Evolutionary conservation across 1,139 yeast species (phyloP), one percentile per base, ranked within the genome.

Genomic region (Suhomyces chickasaworum): DNA sequence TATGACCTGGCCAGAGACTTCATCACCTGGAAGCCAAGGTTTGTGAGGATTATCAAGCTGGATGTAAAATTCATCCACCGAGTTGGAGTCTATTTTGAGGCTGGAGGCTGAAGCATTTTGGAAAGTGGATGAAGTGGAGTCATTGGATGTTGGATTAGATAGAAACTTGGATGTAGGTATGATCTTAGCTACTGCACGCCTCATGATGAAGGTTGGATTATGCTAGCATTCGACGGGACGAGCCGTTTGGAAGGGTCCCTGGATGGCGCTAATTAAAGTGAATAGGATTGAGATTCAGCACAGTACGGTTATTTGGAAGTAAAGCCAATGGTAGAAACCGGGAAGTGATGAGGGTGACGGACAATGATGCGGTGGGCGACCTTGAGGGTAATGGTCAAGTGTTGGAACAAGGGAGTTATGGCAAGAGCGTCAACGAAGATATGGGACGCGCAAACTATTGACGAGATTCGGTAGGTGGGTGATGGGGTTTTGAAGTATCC

Each of bases 41-140:
- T 80, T 78, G 63, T 87, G 95, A 1, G 95, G 93, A 48, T 84
- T 83, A 53, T 83, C 86, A 46, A 89, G 68, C 42, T 75, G 75
- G 38, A 89, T 81, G 63, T 81, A 86, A 63, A 88, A 86, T 53
- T 86, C 89, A 44, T 78, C 77, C 50, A 80, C 74, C 7, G 77
- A 65, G 43, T 68, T 69, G 53, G 70, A 65, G 52, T 78, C 83
- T 27, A 78, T 55, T 48, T 64, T 69, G 52, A 71, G 65, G 37
- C 61, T 56, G 39, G 51, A 44, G 9, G 47, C 17, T n/a, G 47
- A 25, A 31, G 46, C 38, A 10, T 27, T n/a, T n/a, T 17, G 30
- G 31, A 17, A 36, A 16, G 39, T 18, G 31, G 41, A 32, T 17
- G 39, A 37, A 18, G 42, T n/a, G 23, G 41, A 25, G 27, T 15